A percentile compares a stretch with the other conserved stretches of the same genome.
Evolutionary conservation across 164 flowering plant species (phyloP).

Genomic region (Chimonanthus salicifolius): DNA sequence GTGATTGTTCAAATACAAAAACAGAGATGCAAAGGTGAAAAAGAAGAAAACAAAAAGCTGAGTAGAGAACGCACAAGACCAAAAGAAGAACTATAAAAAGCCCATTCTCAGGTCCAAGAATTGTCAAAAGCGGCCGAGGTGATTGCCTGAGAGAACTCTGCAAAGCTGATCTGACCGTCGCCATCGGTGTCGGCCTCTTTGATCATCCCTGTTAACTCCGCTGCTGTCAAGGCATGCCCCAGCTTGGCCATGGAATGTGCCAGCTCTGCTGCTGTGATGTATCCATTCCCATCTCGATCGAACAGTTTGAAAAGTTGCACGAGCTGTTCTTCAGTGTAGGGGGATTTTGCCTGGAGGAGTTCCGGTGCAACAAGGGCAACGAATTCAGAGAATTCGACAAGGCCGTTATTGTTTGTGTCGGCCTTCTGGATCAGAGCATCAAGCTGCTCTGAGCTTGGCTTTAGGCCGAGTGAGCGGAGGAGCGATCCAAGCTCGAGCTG

Average conservation of each 20-base stretch:
- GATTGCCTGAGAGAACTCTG: slow-evolving; percentile 56
- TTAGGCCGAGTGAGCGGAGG: slow-evolving; percentile 65
- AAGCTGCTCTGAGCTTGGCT: slow-evolving; percentile 69
- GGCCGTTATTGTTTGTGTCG: slow-evolving; percentile 73
- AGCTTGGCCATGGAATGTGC: slow-evolving; percentile 65
- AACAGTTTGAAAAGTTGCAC: slow-evolving; percentile 49
- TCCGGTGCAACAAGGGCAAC: slow-evolving; percentile 76
- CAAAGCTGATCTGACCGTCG: slow-evolving; percentile 55
- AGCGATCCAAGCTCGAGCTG: slow-evolving; percentile 85
- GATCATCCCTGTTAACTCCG: slow-evolving; percentile 64
- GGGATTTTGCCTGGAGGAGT: slow-evolving; percentile 52
- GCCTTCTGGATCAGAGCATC: slow-evolving; percentile 62
- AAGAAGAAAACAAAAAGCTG: not conserved
- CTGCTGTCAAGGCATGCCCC: slow-evolving; percentile 54
- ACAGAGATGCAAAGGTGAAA: not conserved
- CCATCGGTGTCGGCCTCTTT: slow-evolving; percentile 69
- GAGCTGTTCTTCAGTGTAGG: slow-evolving; percentile 75
- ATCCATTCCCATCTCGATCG: slow-evolving; percentile 60
- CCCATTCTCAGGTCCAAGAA: slow-evolving; percentile 38
- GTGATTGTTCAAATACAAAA: not conserved
- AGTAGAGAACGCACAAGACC: not conserved
- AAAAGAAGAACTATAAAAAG: not conserved
- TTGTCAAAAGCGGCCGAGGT: slow-evolving; percentile 61
- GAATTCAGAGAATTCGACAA: slow-evolving; percentile 82
- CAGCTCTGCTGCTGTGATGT: slow-evolving; percentile 58